Evolutionary conservation across 441 rosid genomes (phyloP).

Genomic region (Erysimum cheiri): DNA sequence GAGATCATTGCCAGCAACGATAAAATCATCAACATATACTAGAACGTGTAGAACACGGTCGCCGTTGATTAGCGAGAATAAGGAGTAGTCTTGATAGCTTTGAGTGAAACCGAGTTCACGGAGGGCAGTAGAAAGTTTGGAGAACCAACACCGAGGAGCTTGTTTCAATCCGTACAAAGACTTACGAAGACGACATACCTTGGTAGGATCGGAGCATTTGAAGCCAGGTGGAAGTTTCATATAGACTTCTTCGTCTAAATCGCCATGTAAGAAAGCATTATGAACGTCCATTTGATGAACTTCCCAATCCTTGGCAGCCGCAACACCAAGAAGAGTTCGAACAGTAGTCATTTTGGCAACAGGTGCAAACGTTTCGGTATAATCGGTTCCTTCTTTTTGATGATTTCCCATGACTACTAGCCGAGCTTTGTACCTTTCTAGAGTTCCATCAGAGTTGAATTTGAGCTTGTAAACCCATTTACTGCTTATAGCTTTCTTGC

Average conservation of each 20-base stretch:
- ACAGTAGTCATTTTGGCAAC: not conserved
- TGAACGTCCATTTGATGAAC: not conserved
- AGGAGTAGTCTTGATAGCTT: too few relatives aligned
- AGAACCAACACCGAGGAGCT: not conserved
- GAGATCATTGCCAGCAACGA: not conserved
- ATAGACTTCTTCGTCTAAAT: not conserved
- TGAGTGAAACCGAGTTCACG: too few relatives aligned
- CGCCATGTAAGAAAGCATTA: not conserved
- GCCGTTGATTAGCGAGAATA: too few relatives aligned
- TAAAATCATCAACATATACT: too few relatives aligned
- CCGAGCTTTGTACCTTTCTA: fast-evolving
- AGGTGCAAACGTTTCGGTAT: too few relatives aligned
- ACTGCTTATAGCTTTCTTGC: not conserved
- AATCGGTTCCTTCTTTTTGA: fast-evolving
- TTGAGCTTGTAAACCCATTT: not conserved
- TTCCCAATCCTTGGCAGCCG: not conserved
- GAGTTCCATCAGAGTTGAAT: fast-evolving
- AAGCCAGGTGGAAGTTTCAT: not conserved
- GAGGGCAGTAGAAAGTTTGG: too few relatives aligned
- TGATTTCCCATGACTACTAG: fast-evolving
- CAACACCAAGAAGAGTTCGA: fast-evolving
- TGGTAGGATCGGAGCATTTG: not conserved
- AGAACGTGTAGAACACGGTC: too few relatives aligned
- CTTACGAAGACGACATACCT: not conserved
- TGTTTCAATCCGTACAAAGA: not conserved